Conservation (phyloP, 352 stramenopile genomes). For the Phytophthora cryptogea region DNA sequence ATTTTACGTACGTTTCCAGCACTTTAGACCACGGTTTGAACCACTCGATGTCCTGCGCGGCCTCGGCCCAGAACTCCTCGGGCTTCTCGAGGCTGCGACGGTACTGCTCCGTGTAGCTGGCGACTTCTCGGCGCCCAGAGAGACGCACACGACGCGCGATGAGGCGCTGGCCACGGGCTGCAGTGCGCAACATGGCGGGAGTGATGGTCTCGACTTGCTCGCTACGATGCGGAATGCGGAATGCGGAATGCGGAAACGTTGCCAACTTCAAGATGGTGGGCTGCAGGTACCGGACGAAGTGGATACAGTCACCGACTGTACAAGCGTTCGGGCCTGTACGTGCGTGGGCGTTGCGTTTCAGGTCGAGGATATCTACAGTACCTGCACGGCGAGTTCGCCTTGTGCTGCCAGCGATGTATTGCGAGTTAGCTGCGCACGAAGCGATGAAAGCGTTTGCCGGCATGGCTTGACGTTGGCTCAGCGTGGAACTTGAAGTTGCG, state of each 20-base stretch:
- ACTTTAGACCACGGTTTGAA: slow-evolving; percentile 54
- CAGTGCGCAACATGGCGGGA: slow-evolving; percentile 22
- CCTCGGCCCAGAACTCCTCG: slow-evolving; percentile 57
- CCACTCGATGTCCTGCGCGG: slow-evolving; percentile 55
- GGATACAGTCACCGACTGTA: slow-evolving; percentile 1
- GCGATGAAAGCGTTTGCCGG: slow-evolving; percentile 5
- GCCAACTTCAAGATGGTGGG: slow-evolving; percentile 30
- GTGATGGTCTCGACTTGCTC: slow-evolving; percentile 17
- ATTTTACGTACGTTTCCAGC: slow-evolving; percentile 41
- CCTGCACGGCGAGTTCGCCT: slow-evolving; percentile 1
- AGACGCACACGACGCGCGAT: slow-evolving; percentile 4
- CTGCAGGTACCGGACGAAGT: slow-evolving; percentile 16
- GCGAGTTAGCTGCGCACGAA: background rate
- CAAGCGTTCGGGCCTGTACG: slow-evolving; percentile 6
- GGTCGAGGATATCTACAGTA: slow-evolving; percentile 6
- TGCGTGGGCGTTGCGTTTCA: slow-evolving; percentile 28
- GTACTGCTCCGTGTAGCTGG: slow-evolving; percentile 53
- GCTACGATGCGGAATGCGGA: slow-evolving; percentile 21
- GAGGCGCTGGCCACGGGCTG: slow-evolving; percentile 9
- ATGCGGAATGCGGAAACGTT: slow-evolving; percentile 21
- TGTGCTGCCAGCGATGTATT: background rate
- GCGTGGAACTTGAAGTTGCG: slow-evolving; percentile 35
- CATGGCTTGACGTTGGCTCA: slow-evolving; percentile 15
- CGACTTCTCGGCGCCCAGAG: slow-evolving; percentile 11
- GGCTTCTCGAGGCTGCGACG: slow-evolving; percentile 43